Base-by-base conservation (phyloP, 2,329 filamentous ascomycete genomes). In the Exophiala phaeomuriformis region DNA sequence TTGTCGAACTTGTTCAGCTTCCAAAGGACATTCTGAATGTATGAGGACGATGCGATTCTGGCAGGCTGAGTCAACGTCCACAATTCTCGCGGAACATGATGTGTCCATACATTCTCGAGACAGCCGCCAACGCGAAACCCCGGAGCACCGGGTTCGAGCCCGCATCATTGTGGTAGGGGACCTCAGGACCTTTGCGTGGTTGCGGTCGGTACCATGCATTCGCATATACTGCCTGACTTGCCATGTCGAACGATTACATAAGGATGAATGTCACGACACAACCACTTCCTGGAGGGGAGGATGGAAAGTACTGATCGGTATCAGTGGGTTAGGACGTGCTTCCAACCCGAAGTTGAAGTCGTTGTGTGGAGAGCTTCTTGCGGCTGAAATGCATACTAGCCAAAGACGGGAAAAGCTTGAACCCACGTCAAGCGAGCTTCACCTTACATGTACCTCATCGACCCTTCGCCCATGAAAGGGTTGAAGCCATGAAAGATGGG, bases 131-230 rank as follows among this genome's bases (percentile, higher is more conserved):
- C 5, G 82, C 69, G 32, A 77, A 69, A 3, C 88, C 88, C 51
- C 83, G 77, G 58, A 94, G 72, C 1, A 82, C 77, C 0, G 88
- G 88, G 65, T 91, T 90, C 39, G 78, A 75, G 57, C 82, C 78
- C 32, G 75, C 67, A n/a, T 70, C 66, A 58, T 75, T 73, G 28
- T 71, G 66, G 57, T 77, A 79, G 3, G 71, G 70, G n/a, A 69
- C 66, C 0, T 63, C 49, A 1, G 72, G 72, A 2, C 70, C 72
- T 61, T 72, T 61, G 4, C 65, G 66, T 7, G 69, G 60, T 42
- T 63, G 64, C 4, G 72, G 72, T 50, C 72, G 70, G 51, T 71
- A 65, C 49, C 48, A 61, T 42, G 56, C 47, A 39, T 53, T 56
- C 47, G 75, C 74, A 27, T 52, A 50, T 49, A 52, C 51, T 45